Percentiles rank a stretch among this genome's conserved stretches.
Conservation (phyloP, 1,284 basidiomycete genomes). For the Macrocystidia cucumis region DNA sequence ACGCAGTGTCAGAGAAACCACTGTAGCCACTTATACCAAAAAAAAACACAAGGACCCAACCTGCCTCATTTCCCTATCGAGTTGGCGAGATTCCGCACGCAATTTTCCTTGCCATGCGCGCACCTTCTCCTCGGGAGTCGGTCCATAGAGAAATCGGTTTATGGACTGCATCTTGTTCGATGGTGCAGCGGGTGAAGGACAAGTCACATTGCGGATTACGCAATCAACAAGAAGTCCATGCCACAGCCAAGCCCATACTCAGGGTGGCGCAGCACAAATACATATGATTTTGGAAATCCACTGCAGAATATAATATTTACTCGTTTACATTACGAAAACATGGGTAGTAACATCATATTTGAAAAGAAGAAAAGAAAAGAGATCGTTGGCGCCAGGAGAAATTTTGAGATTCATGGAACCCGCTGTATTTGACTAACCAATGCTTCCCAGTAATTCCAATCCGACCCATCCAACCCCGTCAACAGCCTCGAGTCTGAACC, state of each 20-base stretch:
- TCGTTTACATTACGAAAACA: background rate
- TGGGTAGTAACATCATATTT: background rate
- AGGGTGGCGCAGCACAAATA: background rate
- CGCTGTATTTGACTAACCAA: conserved; percentile 70
- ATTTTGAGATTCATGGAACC: conserved; percentile 23
- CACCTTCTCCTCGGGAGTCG: conserved; percentile 88
- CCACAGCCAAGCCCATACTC: background rate
- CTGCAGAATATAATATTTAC: background rate
- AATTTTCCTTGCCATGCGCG: conserved; percentile 85
- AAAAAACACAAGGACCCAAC: conserved; percentile 55
- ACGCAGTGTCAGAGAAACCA: conserved; percentile 14
- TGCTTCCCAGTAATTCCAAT: conserved; percentile 79
- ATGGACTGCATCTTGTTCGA: conserved; percentile 68
- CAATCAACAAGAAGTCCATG: too few relatives aligned
- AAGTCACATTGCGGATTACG: too few relatives aligned
- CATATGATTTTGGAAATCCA: background rate
- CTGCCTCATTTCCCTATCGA: conserved; percentile 92
- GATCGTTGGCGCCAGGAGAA: background rate
- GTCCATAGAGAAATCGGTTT: conserved; percentile 90
- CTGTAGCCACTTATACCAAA: conserved; percentile 10
- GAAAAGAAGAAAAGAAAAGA: background rate
- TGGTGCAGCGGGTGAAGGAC: too few relatives aligned
- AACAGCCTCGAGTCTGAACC: conserved; percentile 35
- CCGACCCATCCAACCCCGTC: conserved; percentile 51
- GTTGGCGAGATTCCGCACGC: conserved; percentile 67